A percentile compares a stretch with the other conserved stretches of the same genome.
Conservation (phyloP, 257 asterid genomes). For the Salvia splendens region DNA sequence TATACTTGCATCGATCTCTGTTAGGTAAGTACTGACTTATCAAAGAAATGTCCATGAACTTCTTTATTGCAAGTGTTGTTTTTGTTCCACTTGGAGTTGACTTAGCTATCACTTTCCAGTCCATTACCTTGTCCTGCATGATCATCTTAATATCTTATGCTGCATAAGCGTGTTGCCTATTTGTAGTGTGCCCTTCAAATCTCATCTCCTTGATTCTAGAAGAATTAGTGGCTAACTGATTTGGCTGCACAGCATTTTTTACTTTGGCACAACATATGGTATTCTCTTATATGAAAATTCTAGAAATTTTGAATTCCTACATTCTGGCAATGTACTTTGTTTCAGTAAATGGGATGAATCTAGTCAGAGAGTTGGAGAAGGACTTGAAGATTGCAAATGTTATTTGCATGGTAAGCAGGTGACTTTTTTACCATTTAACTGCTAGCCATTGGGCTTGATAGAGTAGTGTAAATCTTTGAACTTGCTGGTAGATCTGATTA, state of each 20-base stretch:
- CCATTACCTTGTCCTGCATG: background rate
- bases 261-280: conserved; percentile 4
- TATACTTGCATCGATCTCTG: conserved; percentile 5
- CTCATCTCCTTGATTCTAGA: conserved; percentile 20
- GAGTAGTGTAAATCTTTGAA: conserved; percentile 27
- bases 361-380: conserved; percentile 92
- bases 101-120: conserved; percentile 16
- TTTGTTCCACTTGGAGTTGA: conserved; percentile 22
- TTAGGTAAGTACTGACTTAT: background rate
- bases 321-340: conserved; percentile 30
- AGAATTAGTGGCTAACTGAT: conserved; percentile 15
- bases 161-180: conserved; percentile 4
- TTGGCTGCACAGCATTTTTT: conserved; percentile 10
- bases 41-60: background rate
- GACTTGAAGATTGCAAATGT: conserved; percentile 99
- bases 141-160: conserved; percentile 14
- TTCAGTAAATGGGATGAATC: conserved; percentile 97
- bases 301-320: conserved; percentile 25
- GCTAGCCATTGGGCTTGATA: conserved; percentile 26
- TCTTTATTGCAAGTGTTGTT: conserved; percentile 23
- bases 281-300: conserved; percentile 28
- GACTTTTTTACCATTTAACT: conserved; percentile 43
- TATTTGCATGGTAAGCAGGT: conserved; percentile 98
- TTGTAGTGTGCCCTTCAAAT: conserved; percentile 12
- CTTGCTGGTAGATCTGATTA: conserved; percentile 21